Evolutionary conservation across 208 protist species (phyloP).

Genomic region (Trypanosoma avium): DNA sequence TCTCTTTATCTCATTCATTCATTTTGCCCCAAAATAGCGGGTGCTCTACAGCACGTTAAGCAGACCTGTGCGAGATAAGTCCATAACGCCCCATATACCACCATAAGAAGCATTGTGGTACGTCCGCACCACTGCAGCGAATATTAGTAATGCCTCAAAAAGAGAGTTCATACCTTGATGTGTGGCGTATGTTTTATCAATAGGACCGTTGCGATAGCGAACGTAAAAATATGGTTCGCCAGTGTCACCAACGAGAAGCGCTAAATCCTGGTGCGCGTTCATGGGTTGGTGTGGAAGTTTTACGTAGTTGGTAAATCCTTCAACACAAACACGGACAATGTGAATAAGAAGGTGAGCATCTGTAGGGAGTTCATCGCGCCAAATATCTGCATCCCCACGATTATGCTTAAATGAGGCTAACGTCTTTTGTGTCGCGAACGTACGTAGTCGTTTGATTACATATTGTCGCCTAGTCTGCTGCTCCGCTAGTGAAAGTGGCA

Average conservation of each 20-base stretch:
- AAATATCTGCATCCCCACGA: slow-evolving; percentile 45
- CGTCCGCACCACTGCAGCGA: slow-evolving; percentile 52
- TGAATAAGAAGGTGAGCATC: slow-evolving; percentile 83
- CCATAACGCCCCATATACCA: slow-evolving; percentile 54
- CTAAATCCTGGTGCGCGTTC: slow-evolving; percentile 38
- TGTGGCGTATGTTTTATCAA: slow-evolving; percentile 41
- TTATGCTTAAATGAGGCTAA: slow-evolving; percentile 49
- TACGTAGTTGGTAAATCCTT: slow-evolving; percentile 59
- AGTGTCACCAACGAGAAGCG: slow-evolving; percentile 69
- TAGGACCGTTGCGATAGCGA: slow-evolving; percentile 34
- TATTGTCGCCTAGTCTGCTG: slow-evolving; percentile 46
- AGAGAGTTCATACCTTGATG: slow-evolving; percentile 57
- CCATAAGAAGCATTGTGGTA: slow-evolving; percentile 63
- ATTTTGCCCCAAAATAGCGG: neutral
- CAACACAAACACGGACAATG: slow-evolving; percentile 59
- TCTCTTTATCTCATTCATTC: slow-evolving; percentile 2
- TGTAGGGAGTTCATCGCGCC: slow-evolving; percentile 55
- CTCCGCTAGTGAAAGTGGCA: slow-evolving; percentile 31
- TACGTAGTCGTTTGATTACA: slow-evolving; percentile 58
- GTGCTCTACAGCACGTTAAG: slow-evolving; percentile 26
- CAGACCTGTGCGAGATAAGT: slow-evolving; percentile 42
- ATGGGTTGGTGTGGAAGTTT: slow-evolving; percentile 56
- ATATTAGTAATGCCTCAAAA: slow-evolving; percentile 71
- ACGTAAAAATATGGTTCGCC: slow-evolving; percentile 87
- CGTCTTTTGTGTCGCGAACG: slow-evolving; percentile 41